phyloP scores from a whole-genome alignment of 228 moss, liverwort and hornwort genomes.

The Sphagnum magellanicum region DNA sequence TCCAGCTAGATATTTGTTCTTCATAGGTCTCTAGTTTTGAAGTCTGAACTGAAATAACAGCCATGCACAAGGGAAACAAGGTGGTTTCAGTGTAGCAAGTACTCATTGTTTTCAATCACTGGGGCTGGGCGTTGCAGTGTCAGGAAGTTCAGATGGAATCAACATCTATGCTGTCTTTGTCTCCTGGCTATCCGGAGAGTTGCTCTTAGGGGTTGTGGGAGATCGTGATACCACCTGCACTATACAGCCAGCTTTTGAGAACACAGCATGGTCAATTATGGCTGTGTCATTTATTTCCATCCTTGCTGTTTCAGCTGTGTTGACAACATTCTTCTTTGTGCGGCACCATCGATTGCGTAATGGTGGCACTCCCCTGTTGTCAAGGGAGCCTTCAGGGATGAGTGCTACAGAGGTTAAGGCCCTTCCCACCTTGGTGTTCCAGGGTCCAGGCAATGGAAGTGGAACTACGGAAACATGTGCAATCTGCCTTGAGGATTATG shows the following conservation, averaged over 20 bases:
- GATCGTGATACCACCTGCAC: constrained; percentile 66
- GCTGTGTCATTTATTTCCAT: constrained; percentile 92
- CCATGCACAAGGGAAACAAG: too few species aligned
- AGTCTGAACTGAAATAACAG: too few species aligned
- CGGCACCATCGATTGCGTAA: constrained; percentile 84
- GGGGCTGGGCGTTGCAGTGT: constrained; percentile 47
- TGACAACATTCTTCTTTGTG: constrained; percentile 98
- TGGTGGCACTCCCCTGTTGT: constrained; percentile 58
- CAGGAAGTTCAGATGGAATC: constrained; percentile 65
- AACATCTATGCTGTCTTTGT: constrained; percentile 85
- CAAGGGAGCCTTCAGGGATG: constrained; percentile 80
- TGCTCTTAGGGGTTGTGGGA: constrained; percentile 67
- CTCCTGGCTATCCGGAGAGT: constrained; percentile 72
- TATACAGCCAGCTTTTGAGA: constrained; percentile 74
- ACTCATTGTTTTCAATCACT: too few species aligned
- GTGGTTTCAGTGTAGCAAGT: too few species aligned
- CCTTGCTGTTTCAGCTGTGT: constrained; percentile 79
- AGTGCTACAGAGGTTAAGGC: constrained; percentile 70
- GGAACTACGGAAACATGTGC: constrained; percentile 86
- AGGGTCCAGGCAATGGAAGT: constrained; percentile 51
- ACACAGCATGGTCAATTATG: constrained; percentile 98
- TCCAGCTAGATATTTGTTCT: too few species aligned
- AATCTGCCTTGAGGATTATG: constrained; percentile 95
- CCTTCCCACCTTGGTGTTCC: constrained; percentile 73
- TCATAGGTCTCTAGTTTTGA: too few species aligned